These are phyloP conservation scores for Acacia acuminata DNA, from an alignment of 306 rosid genomes.

Conservation along the genomic window DNA sequence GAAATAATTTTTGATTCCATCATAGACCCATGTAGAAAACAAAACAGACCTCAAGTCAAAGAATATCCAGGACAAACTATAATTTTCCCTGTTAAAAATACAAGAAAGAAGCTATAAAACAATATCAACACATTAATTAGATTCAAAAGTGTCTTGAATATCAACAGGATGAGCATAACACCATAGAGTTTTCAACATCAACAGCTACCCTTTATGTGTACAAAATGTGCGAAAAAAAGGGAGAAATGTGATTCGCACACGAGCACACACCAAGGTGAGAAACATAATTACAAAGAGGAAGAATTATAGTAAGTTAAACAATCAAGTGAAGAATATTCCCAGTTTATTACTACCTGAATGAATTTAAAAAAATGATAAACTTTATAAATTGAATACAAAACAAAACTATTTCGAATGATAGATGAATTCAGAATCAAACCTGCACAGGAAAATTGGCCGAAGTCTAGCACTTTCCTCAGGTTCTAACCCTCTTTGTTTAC, in stretches of 20 bases:
- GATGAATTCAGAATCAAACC: constrained; percentile 50
- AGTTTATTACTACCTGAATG: background rate
- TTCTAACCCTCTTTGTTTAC: constrained; percentile 52
- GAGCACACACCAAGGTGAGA: background rate
- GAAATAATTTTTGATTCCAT: constrained; percentile 66
- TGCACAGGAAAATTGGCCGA: constrained; percentile 79
- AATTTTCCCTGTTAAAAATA: background rate
- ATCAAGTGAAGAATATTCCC: background rate
- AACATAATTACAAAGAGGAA: background rate
- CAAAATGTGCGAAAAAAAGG: background rate
- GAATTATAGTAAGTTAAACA: background rate
- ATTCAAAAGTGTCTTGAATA: background rate
- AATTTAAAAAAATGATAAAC: background rate
- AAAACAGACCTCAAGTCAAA: too few relatives aligned
- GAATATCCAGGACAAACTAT: background rate
- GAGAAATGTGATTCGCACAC: background rate
- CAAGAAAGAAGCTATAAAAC: background rate
- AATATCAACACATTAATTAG: background rate
- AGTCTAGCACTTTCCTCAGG: constrained; percentile 43
- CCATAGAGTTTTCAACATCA: background rate
- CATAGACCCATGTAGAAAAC: constrained; percentile 78
- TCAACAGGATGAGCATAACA: background rate
- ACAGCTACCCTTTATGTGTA: background rate
- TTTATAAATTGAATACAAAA: background rate
- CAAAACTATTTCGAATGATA: background rate